Base-by-base conservation (phyloP, 164 flowering plant genomes). In the Hamamelis virginiana region DNA sequence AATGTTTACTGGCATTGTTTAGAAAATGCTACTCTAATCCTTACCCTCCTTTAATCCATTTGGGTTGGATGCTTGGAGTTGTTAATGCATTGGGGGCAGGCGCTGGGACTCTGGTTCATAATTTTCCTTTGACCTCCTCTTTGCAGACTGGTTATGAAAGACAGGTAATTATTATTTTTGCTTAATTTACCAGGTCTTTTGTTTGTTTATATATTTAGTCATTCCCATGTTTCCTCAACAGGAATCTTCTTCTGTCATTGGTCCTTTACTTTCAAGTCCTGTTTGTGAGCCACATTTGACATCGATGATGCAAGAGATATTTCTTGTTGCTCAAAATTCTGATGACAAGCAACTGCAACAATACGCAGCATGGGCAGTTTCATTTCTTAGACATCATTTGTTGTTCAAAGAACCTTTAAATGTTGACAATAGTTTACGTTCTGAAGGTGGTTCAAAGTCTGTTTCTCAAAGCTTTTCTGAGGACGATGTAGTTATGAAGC, bases 21-120 rank as follows among this genome's bases (percentile, higher is more conserved):
- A 87, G 80, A 75, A 84, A 69, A 75, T 72, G 85, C 61, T 93
- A 91, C 76, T 80, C 89, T 16, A 75, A 65, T 63, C 76, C 88
- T 68, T 74, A 81, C 56, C 90, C 91, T 73, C 88, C 91, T 38
- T 57, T 75, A 51, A 67, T 88, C 66, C 89, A 84, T 79, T 75
- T 93, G 64, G 91, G 98, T 80, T 98, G 91, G 27, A 89, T 96
- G 96, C 85, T 96, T 81, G 99, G 98, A 75, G 90, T 93, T 75
- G 92, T 96, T 65, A 96, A 90, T 83, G 81, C 87, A 65, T 72
- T 96, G 64, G 98, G 97, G 62, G 98, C 95, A 22, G 82, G 85
- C 62, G 92, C 91, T 25, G 99, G 97, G 52, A 72, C 60, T 67
- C 67, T 86, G 62, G 33, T 75, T 52, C 69, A 61, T 61, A 33